Base-by-base conservation (phyloP, 2,329 filamentous ascomycete species). In the Colletotrichum scovillei region DNA sequence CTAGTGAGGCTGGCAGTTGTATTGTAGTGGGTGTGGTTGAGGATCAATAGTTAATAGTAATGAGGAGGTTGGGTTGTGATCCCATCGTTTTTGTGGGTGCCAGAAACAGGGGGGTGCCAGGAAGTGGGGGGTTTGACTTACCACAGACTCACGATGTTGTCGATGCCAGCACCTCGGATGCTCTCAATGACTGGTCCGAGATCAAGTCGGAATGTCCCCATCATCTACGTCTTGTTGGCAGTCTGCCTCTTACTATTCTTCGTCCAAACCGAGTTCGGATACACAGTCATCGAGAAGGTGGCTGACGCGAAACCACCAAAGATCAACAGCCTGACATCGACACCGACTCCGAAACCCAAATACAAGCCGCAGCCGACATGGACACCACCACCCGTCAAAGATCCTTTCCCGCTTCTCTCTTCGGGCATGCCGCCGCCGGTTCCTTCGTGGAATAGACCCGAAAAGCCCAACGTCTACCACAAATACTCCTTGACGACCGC, bases 381-480 rank as follows among this genome's bases (percentile, higher is more conserved):
- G 74, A 77, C 73, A 5, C 82, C 82, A 7, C 82, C 83, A n/a
- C 84, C 82, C 2, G 75, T 86, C 69, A 74, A 77, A 46, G 84
- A 87, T 35, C 85, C 85, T 19, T 87, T 87, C 71, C 84, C 85
- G 3, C 77, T 81, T 1, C 78, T 86, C 7, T 76, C 79, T 22
- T 80, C 79, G 12, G 79, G 82, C 16, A 76, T 73, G 60, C 79
- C 82, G 5, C 85, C 85, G 4, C 82, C 84, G 0, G 82, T 88
- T 8, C 86, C 86, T 0, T 71, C 76, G 19, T 88, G 86, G 82
- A 88, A 88, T 75, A 71, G 76, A 14, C 83, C 86, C 0, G 77
- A 79, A 24, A 26, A 38, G n/a, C 71, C 71, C 32, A 76, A 80
- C 55, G 81, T 85, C 67, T 78, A 83, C 4, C 82, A 83, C 76